Base-by-base conservation (phyloP, 306 rosid genomes). In the Vachellia pachyceras region DNA sequence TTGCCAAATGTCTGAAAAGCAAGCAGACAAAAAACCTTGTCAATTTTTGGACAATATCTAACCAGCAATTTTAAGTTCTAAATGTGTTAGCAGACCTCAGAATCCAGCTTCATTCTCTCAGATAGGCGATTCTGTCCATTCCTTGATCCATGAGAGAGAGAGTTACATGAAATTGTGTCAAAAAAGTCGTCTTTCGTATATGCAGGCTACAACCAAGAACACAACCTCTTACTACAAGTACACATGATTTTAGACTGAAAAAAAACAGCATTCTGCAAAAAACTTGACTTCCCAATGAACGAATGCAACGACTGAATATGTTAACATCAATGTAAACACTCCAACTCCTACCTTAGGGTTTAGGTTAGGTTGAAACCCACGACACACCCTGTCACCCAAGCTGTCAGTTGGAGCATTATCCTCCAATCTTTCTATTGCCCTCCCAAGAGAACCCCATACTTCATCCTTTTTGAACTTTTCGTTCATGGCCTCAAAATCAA, bases 391-490 rank as follows among this genome's bases (percentile, higher is more conserved):
- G 52, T 75, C 80, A n/a, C 79, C 89, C 74, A 65, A 55, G 80
- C 70, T 55, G 54, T 76, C 83, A 84, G 77, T 73, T 57, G 83
- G 61, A 79, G 66, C 78, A 84, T 22, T 70, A 41, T 70, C 85
- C 69, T 85, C 85, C 39, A 35, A 71, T 75, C 85, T 81, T 46
- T 77, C 87, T 65, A 64, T 54, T 73, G 80, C 82, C 80, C 84
- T 87, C 67, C 94, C 94, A 46, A 89, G 95, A 69, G 85, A 85
- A 64, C 91, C 90, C 94, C 94, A 91, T 18, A 91, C 90, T 86
- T 90, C 95, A 84, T 94, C 94, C 85, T 91, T 90, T 44, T 85
- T 94, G 86, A 90, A 91, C 87, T 90, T 91, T 78, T 94, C 92
- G 52, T 94, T 89, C 98, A 94, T 94, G 77, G 97, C 93, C 41